Evolutionary conservation across 2,329 filamentous ascomycete genomes (phyloP), one percentile per base, ranked within the genome.

Genomic region (Aspergillus pseudoglaucus): DNA sequence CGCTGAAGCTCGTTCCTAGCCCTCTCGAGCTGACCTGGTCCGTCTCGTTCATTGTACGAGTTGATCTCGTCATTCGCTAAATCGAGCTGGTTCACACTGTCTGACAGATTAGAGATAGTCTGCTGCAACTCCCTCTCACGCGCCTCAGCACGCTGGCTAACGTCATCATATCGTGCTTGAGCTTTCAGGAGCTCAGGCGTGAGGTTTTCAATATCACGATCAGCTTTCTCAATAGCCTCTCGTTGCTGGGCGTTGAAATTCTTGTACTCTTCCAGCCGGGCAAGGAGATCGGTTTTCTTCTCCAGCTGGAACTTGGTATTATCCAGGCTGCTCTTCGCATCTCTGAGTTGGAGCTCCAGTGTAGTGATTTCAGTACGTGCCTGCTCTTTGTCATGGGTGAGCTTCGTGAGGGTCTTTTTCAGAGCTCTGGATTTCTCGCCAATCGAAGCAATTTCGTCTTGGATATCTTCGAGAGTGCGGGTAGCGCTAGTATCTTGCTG

Each of bases 391-490:
- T 93, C 88, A 10, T 70, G 72, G 0, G 77, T 80, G 27, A 94
- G 69, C 58, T 86, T 87, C 6, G 78, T 69, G 10, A 91, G 76
- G 39, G 75, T 78, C 38, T 75, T 75, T 61, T 87, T 89, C 23
- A 83, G 70, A 18, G 71, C 70, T 47, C 84, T 81, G 55, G 83
- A 77, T 61, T 87, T 82, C 51, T 90, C 87, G 17, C 79, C 79
- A 47, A 84, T 77, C 15, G 73, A 70, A 42, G 82, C 81, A 52
- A 90, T 81, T 42, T 90, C 81, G 46, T 87, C 83, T 58, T 93
- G 87, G 46, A 97, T 90, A 55, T 93, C 87, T 46, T 95, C 87
- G 6, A 89, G 78, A 25, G 87, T 87, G 52, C 88, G 82, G 12
- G 81, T 79, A 8, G 77, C 67, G 10, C 80, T 79, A 22, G 78